Evolutionary conservation across 2,329 filamentous ascomycete species (phyloP).

Genomic region (Cryphonectria japonica): DNA sequence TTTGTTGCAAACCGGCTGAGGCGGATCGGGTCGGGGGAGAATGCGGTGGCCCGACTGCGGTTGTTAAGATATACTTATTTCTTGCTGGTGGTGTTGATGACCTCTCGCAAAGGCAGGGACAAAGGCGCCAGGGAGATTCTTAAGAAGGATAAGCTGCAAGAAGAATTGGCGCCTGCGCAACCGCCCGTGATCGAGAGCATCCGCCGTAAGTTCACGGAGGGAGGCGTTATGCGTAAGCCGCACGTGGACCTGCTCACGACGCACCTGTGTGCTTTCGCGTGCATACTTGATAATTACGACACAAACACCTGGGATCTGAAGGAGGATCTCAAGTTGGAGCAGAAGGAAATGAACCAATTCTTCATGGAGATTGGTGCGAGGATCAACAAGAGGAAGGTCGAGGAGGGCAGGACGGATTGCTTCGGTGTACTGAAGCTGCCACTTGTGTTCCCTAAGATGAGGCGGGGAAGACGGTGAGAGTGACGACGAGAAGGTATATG

Average conservation of each 20-base stretch:
- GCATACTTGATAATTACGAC: constrained; percentile 74
- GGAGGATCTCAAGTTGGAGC: constrained; percentile 73
- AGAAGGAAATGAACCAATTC: constrained; percentile 71
- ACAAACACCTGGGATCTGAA: constrained; percentile 71
- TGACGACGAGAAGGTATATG: constrained; percentile 25
- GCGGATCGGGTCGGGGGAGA: constrained; percentile 55
- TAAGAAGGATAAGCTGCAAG: constrained; percentile 63
- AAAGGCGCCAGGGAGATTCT: constrained; percentile 57
- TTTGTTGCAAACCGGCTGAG: constrained; percentile 69
- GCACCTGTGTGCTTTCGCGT: constrained; percentile 71
- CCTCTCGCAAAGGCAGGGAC: constrained; percentile 50
- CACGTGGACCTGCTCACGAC: constrained; percentile 73
- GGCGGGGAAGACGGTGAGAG: constrained; percentile 36
- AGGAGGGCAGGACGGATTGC: constrained; percentile 57
- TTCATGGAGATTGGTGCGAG: constrained; percentile 77
- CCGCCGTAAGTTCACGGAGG: constrained; percentile 69
- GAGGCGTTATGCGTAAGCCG: constrained; percentile 69
- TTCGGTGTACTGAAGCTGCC: constrained; percentile 77
- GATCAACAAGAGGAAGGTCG: constrained; percentile 63
- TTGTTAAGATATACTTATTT: constrained; percentile 64
- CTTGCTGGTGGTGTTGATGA: constrained; percentile 57
- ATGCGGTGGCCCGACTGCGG: constrained; percentile 57
- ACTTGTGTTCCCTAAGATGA: constrained; percentile 75
- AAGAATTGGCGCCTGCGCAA: constrained; percentile 60
- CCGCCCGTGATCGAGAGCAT: constrained; percentile 68